Conservation (phyloP, 768 basidiomycete genomes). For the Mycena indigotica region DNA sequence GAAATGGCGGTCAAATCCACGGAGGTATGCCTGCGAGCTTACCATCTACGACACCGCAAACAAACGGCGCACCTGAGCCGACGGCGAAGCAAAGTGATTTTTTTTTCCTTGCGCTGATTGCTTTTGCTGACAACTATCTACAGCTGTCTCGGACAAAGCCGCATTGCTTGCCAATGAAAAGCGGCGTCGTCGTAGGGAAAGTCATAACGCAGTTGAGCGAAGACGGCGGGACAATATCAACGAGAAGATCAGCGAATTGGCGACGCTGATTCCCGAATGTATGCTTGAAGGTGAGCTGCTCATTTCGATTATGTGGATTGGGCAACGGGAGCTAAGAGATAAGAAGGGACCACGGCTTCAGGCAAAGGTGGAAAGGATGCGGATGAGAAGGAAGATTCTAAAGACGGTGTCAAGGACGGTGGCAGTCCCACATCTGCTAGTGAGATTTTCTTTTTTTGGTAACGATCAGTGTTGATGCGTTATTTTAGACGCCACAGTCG, state of each 20-base stretch:
- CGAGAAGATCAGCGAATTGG: constrained; percentile 90
- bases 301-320: neutral
- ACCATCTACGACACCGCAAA: neutral
- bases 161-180: constrained; percentile 78
- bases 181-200: constrained; percentile 75
- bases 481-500: constrained; percentile 34
- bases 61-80: neutral
- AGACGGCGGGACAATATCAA: constrained; percentile 91
- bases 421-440: constrained; percentile 29
- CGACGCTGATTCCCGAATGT: constrained; percentile 85
- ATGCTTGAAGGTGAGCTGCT: constrained; percentile 59
- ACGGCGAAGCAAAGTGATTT: constrained; percentile 14
- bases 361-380: too few relatives aligned
- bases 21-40: constrained; percentile 1
- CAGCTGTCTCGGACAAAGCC: constrained; percentile 43
- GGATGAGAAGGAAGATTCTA: constrained; percentile 23
- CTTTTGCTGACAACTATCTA: neutral
- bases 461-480: neutral
- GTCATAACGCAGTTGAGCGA: constrained; percentile 91
- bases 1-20: neutral
- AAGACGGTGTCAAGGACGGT: constrained; percentile 23
- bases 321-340: neutral
- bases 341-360: neutral
- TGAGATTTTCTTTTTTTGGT: neutral
- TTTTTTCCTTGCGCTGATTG: neutral